phyloP scores from a whole-genome alignment of 305 asterid species.

The Fraxinus sp. region DNA sequence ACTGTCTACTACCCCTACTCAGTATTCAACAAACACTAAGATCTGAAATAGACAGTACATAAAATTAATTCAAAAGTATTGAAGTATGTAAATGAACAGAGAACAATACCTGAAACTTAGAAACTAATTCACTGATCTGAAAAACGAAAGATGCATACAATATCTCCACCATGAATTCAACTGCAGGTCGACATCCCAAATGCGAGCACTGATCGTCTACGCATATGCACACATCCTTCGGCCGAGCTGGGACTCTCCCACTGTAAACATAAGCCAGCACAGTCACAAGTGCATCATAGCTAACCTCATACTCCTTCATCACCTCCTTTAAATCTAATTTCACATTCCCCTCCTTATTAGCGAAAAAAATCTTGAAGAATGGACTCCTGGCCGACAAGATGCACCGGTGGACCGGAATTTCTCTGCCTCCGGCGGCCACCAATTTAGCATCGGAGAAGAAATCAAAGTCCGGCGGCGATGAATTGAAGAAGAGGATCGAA shows the following conservation, averaged over 20 bases:
- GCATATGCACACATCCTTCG: constrained; percentile 64
- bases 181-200: constrained; percentile 77
- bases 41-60: neutral
- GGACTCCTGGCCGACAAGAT: constrained; percentile 72
- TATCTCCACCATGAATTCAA: constrained; percentile 63
- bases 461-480: constrained; percentile 58
- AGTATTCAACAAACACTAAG: neutral
- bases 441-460: constrained; percentile 76
- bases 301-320: constrained; percentile 64
- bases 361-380: constrained; percentile 56
- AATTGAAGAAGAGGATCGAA: constrained; percentile 51
- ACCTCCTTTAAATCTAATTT: constrained; percentile 65
- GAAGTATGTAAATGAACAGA: constrained; percentile 10
- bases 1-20: neutral
- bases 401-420: constrained; percentile 82
- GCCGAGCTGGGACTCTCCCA: constrained; percentile 58
- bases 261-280: constrained; percentile 71
- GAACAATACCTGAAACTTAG: constrained; percentile 63
- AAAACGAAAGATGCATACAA: constrained; percentile 66
- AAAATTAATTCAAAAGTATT: neutral
- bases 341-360: constrained; percentile 33
- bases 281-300: constrained; percentile 61
- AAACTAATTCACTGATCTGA: constrained; percentile 61
- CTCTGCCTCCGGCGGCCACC: constrained; percentile 48
- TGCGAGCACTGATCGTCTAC: constrained; percentile 82